Percentiles rank a stretch among this genome's conserved stretches.
These are phyloP conservation scores for Platanus orientalis DNA, from an alignment of 164 flowering plant genomes.

Conservation along the genomic window DNA sequence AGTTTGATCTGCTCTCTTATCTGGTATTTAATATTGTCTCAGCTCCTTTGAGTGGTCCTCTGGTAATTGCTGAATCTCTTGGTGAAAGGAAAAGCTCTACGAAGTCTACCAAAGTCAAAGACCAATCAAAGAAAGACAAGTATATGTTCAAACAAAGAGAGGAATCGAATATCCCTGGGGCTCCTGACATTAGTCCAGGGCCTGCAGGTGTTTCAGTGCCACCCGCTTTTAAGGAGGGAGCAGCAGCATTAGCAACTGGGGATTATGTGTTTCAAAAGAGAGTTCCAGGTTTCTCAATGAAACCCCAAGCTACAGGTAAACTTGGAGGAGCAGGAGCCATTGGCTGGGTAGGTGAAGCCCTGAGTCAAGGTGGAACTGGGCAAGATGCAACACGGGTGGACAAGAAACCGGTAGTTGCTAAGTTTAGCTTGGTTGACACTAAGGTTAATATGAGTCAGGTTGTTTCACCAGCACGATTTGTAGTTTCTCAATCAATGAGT, in stretches of 20 bases:
- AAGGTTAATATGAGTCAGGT: not conserved
- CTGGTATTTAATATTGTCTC: constrained; percentile 10
- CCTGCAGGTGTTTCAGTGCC: constrained; percentile 24
- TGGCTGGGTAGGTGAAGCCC: constrained; percentile 12
- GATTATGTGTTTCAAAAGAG: constrained; percentile 63
- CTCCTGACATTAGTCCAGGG: constrained; percentile 19
- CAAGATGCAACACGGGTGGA: constrained; percentile 11
- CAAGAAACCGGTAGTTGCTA: constrained; percentile 1
- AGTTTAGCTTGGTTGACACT: not conserved
- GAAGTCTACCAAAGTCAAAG: constrained; percentile 61
- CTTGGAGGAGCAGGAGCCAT: constrained; percentile 15
- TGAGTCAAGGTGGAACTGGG: constrained; percentile 11
- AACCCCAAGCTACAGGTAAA: constrained; percentile 17
- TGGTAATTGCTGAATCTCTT: constrained; percentile 82
- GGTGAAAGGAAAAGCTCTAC: constrained; percentile 50
- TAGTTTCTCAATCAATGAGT: not conserved
- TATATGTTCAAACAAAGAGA: constrained; percentile 79
- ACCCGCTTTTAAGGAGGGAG: constrained; percentile 27
- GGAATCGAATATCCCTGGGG: constrained; percentile 31
- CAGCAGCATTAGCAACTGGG: constrained; percentile 26
- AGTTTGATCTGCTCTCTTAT: not conserved
- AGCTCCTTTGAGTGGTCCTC: constrained; percentile 97
- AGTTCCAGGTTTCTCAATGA: constrained; percentile 19
- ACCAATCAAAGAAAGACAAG: constrained; percentile 56
- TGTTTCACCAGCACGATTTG: not conserved